These are phyloP conservation scores for Phytophthora multivora DNA, from an alignment of 352 stramenopile species.

Conservation along the genomic window DNA sequence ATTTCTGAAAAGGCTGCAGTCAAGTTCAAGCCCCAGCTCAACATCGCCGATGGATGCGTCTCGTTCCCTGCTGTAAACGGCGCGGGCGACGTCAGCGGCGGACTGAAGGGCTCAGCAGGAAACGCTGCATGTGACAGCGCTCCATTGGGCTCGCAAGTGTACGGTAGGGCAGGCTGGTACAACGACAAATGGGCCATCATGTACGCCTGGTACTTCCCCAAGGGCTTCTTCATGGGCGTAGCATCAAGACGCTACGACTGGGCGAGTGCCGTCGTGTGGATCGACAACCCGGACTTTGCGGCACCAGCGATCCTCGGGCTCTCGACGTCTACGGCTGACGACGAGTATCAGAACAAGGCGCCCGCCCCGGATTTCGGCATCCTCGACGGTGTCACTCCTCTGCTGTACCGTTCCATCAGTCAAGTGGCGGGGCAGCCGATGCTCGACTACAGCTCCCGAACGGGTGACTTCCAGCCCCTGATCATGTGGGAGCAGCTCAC, in stretches of 20 bases:
- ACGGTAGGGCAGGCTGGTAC: neutral
- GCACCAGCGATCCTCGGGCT: neutral
- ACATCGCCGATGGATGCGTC: neutral
- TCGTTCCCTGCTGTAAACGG: slow-evolving; percentile 6
- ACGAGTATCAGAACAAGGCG: neutral
- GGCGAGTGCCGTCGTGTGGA: slow-evolving; percentile 1
- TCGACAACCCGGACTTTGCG: slow-evolving; percentile 4
- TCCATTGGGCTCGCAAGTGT: slow-evolving; percentile 6
- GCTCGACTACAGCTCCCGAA: slow-evolving; percentile 6
- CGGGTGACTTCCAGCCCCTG: slow-evolving; percentile 2
- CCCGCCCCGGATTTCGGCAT: slow-evolving; percentile 1
- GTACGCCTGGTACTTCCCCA: slow-evolving; percentile 4
- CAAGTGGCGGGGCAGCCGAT: neutral
- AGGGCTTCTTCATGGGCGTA: slow-evolving; percentile 3
- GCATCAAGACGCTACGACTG: slow-evolving; percentile 4
- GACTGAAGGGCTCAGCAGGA: neutral
- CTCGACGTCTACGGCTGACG: neutral
- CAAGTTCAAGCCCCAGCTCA: slow-evolving; percentile 1
- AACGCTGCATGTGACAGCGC: neutral
- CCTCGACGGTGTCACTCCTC: neutral
- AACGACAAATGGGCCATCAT: slow-evolving; percentile 4
- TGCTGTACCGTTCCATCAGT: slow-evolving; percentile 1
- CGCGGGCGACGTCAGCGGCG: neutral
- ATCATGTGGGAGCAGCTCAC: slow-evolving; percentile 12
- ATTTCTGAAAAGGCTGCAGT: slow-evolving; percentile 4